Conservation (phyloP, 2,329 filamentous ascomycete species). For the Aspergillus fijiensis region DNA sequence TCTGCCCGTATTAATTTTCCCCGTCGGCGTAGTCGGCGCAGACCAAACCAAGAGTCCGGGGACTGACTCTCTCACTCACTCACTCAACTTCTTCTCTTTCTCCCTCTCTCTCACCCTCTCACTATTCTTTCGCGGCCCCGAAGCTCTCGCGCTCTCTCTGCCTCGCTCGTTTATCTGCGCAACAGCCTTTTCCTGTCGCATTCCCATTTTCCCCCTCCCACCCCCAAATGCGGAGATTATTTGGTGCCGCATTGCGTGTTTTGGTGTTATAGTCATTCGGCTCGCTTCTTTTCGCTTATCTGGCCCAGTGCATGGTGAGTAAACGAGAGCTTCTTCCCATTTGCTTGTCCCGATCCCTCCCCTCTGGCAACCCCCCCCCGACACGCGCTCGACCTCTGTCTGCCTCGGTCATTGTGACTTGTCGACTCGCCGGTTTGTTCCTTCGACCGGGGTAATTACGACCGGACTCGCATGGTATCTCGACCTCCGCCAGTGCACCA, state of each 20-base stretch:
- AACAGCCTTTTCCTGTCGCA: slow-evolving; percentile 22
- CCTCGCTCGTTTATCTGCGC: slow-evolving; percentile 22
- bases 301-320: slow-evolving; percentile 27
- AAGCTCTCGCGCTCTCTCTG: slow-evolving; percentile 19
- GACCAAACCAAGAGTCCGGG: slow-evolving; percentile 9
- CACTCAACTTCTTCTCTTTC: neutral
- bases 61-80: neutral
- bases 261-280: slow-evolving; percentile 29
- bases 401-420: neutral
- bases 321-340: slow-evolving; percentile 20
- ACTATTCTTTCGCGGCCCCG: slow-evolving; percentile 17
- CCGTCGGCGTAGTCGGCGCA: neutral
- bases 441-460: neutral
- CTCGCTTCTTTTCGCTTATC: slow-evolving; percentile 28
- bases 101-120: neutral
- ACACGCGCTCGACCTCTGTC: slow-evolving; percentile 6
- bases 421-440: neutral
- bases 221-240: slow-evolving; percentile 22
- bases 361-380: slow-evolving; percentile 2
- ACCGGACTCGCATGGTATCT: neutral
- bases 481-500: slow-evolving; percentile 1
- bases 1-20: neutral
- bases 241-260: slow-evolving; percentile 20
- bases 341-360: slow-evolving; percentile 17
- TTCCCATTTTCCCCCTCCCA: slow-evolving; percentile 8